phyloP scores from a whole-genome alignment of 192 early-diverging fungal species.

The Umbelopsis isabellina region DNA sequence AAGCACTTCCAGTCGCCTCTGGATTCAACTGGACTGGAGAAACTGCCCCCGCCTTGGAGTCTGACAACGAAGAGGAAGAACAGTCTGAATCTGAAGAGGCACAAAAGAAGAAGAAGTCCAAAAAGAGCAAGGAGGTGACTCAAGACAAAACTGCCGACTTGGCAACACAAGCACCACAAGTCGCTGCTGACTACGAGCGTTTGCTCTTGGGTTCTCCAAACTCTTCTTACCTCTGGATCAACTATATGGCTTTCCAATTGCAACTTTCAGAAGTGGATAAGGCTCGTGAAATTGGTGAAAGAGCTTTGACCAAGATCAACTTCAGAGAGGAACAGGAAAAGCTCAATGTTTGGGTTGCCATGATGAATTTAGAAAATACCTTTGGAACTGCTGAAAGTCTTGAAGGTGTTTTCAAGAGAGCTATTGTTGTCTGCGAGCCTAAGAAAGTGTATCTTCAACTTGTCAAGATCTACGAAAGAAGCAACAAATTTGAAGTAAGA shows the following conservation, averaged over 20 bases:
- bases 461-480: slow-evolving; percentile 88
- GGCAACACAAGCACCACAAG: slow-evolving; percentile 69
- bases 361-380: slow-evolving; percentile 94
- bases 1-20: slow-evolving; percentile 36
- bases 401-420: slow-evolving; percentile 83
- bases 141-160: slow-evolving; percentile 74
- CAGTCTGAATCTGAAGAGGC: slow-evolving; percentile 37
- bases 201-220: slow-evolving; percentile 93
- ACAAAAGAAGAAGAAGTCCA: slow-evolving; percentile 57
- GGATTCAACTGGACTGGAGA: slow-evolving; percentile 48
- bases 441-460: slow-evolving; percentile 89
- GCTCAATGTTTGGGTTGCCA: slow-evolving; percentile 97
- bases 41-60: slow-evolving; percentile 44
- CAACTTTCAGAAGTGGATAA: slow-evolving; percentile 91
- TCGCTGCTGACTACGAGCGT: slow-evolving; percentile 88
- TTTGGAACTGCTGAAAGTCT: slow-evolving; percentile 87
- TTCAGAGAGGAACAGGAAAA: slow-evolving; percentile 94
- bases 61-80: slow-evolving; percentile 41
- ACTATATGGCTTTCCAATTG: slow-evolving; percentile 99
- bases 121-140: slow-evolving; percentile 61
- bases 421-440: slow-evolving; percentile 83
- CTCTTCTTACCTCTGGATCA: slow-evolving; percentile 97
- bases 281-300: slow-evolving; percentile 91
- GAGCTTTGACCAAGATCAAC: slow-evolving; percentile 90
- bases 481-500: slow-evolving; percentile 70